Evolutionary conservation across 1,139 yeast species (phyloP).

Genomic region (Meyerozyma sp.): DNA sequence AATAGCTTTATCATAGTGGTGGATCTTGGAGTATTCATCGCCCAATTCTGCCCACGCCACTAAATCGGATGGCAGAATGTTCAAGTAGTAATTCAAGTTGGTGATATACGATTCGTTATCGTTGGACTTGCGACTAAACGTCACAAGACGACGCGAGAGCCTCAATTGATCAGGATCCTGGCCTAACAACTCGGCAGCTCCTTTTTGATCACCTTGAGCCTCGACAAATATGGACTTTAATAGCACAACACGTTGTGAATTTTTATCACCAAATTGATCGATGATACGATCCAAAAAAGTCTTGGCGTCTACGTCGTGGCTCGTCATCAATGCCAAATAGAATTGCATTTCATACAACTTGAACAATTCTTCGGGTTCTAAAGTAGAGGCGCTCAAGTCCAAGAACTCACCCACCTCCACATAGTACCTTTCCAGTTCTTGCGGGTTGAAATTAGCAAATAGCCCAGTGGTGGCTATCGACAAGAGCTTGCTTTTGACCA

Average conservation of each 20-base stretch:
- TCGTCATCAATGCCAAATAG: slow-evolving; percentile 57
- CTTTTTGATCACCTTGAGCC: slow-evolving; percentile 38
- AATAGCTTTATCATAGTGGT: slow-evolving; percentile 64
- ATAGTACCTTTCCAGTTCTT: slow-evolving; percentile 14
- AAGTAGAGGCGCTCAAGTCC: slow-evolving; percentile 18
- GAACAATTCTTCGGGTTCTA: slow-evolving; percentile 48
- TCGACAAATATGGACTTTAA: slow-evolving; percentile 55
- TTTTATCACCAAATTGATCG: slow-evolving; percentile 53
- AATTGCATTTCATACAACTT: slow-evolving; percentile 68
- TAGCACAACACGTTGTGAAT: slow-evolving; percentile 53
- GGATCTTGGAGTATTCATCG: slow-evolving; percentile 51
- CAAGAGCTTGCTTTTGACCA: slow-evolving; percentile 12
- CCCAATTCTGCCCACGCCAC: slow-evolving; percentile 77
- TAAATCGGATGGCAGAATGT: slow-evolving; percentile 64
- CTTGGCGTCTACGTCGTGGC: slow-evolving; percentile 69
- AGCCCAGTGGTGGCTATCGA: slow-evolving; percentile 15
- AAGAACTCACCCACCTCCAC: slow-evolving; percentile 22
- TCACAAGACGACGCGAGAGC: slow-evolving; percentile 30
- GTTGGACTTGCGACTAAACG: slow-evolving; percentile 21
- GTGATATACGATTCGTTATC: slow-evolving; percentile 36
- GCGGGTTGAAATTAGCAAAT: slow-evolving; percentile 13
- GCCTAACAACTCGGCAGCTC: slow-evolving; percentile 34
- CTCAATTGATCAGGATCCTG: slow-evolving; percentile 30
- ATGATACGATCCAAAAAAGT: slow-evolving; percentile 54
- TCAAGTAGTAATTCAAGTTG: slow-evolving; percentile 45